Evolutionary conservation across 2,329 filamentous ascomycete genomes (phyloP).

Genomic region (Pleurostoma richardsiae): DNA sequence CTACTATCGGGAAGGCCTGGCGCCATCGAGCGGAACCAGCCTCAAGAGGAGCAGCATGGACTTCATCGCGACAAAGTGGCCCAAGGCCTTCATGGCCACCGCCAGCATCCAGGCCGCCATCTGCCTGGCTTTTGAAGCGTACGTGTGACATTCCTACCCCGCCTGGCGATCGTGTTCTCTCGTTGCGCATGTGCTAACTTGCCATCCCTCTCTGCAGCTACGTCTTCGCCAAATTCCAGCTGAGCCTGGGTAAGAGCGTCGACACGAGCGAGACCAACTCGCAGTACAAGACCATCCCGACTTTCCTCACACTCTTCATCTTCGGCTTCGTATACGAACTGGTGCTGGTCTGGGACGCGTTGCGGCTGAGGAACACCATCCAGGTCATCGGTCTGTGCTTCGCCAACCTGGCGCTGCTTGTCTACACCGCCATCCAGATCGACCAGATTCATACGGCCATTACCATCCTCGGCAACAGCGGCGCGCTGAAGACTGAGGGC

Average conservation of each 20-base stretch:
- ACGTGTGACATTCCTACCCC: slow-evolving; percentile 29
- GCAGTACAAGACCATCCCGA: slow-evolving; percentile 73
- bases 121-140: slow-evolving; percentile 83
- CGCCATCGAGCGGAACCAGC: slow-evolving; percentile 22
- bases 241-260: slow-evolving; percentile 39
- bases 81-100: slow-evolving; percentile 75
- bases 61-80: slow-evolving; percentile 80
- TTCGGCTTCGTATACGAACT: slow-evolving; percentile 95
- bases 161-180: not conserved
- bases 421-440: slow-evolving; percentile 90
- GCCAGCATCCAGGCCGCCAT: slow-evolving; percentile 73
- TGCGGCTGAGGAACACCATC: slow-evolving; percentile 95
- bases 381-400: slow-evolving; percentile 93
- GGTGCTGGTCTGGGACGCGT: slow-evolving; percentile 84
- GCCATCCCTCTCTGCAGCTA: slow-evolving; percentile 51
- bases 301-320: slow-evolving; percentile 93
- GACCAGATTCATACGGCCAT: slow-evolving; percentile 83
- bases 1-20: slow-evolving; percentile 25
- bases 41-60: slow-evolving; percentile 55
- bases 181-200: slow-evolving; percentile 1
- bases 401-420: slow-evolving; percentile 84
- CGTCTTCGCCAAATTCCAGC: slow-evolving; percentile 83
- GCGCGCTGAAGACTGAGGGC: slow-evolving; percentile 34
- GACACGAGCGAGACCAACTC: slow-evolving; percentile 39
- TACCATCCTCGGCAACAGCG: slow-evolving; percentile 35